Conservation (phyloP, 139 green algal genomes). For the Marvania coccoides region DNA sequence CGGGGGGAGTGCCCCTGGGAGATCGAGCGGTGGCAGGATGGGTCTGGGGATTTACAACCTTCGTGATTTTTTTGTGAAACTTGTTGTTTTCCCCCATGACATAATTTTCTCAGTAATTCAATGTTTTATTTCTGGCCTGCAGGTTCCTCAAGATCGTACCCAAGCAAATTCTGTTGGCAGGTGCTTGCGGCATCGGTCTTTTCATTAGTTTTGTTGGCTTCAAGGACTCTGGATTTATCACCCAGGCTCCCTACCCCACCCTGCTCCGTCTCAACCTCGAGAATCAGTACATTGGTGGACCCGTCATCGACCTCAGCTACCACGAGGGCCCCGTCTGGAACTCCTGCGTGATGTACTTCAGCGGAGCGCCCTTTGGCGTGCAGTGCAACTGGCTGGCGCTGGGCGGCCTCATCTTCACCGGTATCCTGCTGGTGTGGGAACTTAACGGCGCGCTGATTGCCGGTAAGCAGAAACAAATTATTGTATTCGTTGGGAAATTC, state of each 20-base stretch:
- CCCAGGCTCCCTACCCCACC: not conserved
- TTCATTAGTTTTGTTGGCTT: slow-evolving; percentile 57
- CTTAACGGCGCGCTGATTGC: slow-evolving; percentile 46
- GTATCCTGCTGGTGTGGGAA: slow-evolving; percentile 40
- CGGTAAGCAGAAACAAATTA: no score
- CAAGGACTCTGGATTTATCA: not conserved
- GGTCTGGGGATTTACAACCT: no score
- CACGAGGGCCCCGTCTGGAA: slow-evolving; percentile 24
- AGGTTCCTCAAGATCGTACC: slow-evolving; percentile 26
- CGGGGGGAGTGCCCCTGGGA: no score
- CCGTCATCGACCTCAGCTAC: slow-evolving; percentile 2
- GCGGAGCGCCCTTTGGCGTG: slow-evolving; percentile 17
- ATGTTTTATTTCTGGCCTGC: no score
- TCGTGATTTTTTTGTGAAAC: no score
- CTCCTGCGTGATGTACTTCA: slow-evolving; percentile 36
- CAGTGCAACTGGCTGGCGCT: slow-evolving; percentile 48
- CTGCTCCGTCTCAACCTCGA: not conserved
- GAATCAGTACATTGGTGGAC: not conserved
- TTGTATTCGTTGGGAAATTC: no score
- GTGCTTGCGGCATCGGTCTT: slow-evolving; percentile 49
- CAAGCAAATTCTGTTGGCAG: slow-evolving; percentile 42
- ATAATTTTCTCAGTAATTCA: no score
- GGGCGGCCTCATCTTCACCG: slow-evolving; percentile 46
- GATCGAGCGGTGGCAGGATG: no score
- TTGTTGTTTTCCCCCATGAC: no score